Base-by-base conservation (phyloP, 148 eudicot genomes). In the Vaccinium myrtillus region DNA sequence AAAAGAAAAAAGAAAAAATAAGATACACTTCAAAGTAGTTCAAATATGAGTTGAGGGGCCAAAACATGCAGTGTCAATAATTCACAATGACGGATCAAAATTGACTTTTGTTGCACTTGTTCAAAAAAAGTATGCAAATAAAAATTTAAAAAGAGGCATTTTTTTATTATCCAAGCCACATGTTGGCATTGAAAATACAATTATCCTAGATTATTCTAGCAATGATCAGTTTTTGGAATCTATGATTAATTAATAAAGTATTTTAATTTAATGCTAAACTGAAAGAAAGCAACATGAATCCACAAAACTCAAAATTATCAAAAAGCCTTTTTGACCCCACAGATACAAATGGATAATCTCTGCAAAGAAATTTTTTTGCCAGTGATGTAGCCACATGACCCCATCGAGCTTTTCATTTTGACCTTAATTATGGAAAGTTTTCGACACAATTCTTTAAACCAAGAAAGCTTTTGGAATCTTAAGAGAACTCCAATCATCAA, bases 201-300 rank as follows among this genome's bases (percentile, higher is more conserved):
- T 74, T 32, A 8, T 74, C 77, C 48, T 18, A 15, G 10, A 49
- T 9, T 49, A 21, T 76, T 49, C 48, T 2, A 76, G 18, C 55
- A 48, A 49, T 93, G 85, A 90, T 54, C 65, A 16, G 75, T 75
- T 16, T 75, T 50, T 39, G 30, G 30, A 48, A 50, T 23, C 16
- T 21, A 48, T 74, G 77, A 48, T 48, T 39, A 6, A 48, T 48
- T 39, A 6, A 48, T n/a, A 46, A 16, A 76, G 30, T 19, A 76
- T 11, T 49, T n/a, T 49, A 48, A 19, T 76, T 0, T 13, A 25
- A 1, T 21, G 14, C 53, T n/a, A 6, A 77, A 49, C 32, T 77
- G 58, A 50, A 75, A 78, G 21, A 51, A 30, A 43, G 46, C 3
- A 78, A 51, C 61, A 78, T 53, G 58, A 14, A 48, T 39, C 25